Percentiles rank a stretch among this genome's conserved stretches.
These are phyloP conservation scores for Collybia sp. DNA, from an alignment of 768 basidiomycete genomes.

Conservation along the genomic window DNA sequence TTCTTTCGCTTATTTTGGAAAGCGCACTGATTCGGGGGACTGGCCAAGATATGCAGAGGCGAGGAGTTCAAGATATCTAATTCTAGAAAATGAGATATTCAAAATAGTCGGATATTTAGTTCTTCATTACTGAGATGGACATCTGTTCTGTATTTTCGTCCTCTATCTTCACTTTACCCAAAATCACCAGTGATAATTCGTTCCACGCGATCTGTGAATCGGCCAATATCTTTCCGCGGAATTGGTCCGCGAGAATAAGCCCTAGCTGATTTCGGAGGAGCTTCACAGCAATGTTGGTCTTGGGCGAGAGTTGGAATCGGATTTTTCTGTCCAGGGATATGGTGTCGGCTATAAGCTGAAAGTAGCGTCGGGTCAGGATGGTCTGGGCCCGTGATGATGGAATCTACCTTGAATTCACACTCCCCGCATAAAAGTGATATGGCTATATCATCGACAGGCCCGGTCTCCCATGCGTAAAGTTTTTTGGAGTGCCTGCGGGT, in stretches of 20 bases:
- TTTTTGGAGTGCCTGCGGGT: conserved; percentile 83
- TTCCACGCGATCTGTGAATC: conserved; percentile 68
- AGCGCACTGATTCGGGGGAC: not conserved
- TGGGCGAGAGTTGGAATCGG: conserved; percentile 64
- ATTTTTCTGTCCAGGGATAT: conserved; percentile 83
- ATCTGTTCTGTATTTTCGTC: conserved; percentile 14
- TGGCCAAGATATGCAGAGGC: no score
- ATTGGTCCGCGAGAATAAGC: conserved; percentile 56
- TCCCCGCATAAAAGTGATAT: conserved; percentile 87
- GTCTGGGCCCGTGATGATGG: not conserved
- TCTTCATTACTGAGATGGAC: conserved; percentile 1
- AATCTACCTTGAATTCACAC: conserved; percentile 77
- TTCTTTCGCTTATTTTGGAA: conserved; percentile 1
- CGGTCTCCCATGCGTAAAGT: conserved; percentile 90
- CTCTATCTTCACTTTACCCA: conserved; percentile 48
- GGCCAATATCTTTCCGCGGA: conserved; percentile 56
- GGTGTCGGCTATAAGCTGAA: conserved; percentile 67
- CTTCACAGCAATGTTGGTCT: conserved; percentile 77
- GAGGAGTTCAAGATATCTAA: no score
- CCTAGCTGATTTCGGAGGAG: conserved; percentile 63
- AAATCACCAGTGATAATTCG: conserved; percentile 57
- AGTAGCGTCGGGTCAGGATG: not conserved
- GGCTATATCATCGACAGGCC: conserved; percentile 81
- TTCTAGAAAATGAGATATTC: not conserved
- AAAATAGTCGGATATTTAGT: conserved; percentile 10